Evolutionary conservation across 768 basidiomycete species (phyloP).

Genomic region (Epithele typhae): DNA sequence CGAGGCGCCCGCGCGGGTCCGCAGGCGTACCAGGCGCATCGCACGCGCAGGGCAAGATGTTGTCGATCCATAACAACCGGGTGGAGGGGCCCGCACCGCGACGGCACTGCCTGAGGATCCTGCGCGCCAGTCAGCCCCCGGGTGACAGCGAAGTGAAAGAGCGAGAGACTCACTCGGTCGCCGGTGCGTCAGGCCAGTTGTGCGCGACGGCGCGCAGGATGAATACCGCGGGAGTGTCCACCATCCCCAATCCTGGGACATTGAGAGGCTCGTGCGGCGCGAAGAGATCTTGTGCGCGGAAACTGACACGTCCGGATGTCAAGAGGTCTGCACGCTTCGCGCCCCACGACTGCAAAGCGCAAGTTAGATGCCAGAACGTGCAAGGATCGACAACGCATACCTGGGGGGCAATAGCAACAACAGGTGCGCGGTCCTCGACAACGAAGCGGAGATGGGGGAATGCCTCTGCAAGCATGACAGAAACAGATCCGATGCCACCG

Average conservation of each 20-base stretch:
- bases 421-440: conserved; percentile 12
- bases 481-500: conserved; percentile 16
- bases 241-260: conserved; percentile 3
- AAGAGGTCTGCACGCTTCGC: conserved; percentile 1
- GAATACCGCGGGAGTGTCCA: conserved; percentile 1
- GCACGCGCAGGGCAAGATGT: conserved; percentile 9
- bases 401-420: conserved; percentile 34
- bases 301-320: conserved; percentile 1
- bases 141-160: neutral
- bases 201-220: conserved; percentile 7
- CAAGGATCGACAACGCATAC: conserved; percentile 4
- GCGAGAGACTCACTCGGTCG: neutral
- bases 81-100: conserved; percentile 3
- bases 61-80: conserved; percentile 9
- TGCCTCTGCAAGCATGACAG: conserved; percentile 13
- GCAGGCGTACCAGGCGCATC: neutral
- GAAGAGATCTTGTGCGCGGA: conserved; percentile 9
- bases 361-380: neutral
- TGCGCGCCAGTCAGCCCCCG: too few species aligned
- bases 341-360: conserved; percentile 2
- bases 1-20: neutral
- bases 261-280: conserved; percentile 1
- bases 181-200: conserved; percentile 10
- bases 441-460: conserved; percentile 14
- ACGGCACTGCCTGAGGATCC: conserved; percentile 7